Percentiles rank a stretch among this genome's conserved stretches.
Conservation (phyloP, 768 basidiomycete species). For the Lanmaoa rubissima region DNA sequence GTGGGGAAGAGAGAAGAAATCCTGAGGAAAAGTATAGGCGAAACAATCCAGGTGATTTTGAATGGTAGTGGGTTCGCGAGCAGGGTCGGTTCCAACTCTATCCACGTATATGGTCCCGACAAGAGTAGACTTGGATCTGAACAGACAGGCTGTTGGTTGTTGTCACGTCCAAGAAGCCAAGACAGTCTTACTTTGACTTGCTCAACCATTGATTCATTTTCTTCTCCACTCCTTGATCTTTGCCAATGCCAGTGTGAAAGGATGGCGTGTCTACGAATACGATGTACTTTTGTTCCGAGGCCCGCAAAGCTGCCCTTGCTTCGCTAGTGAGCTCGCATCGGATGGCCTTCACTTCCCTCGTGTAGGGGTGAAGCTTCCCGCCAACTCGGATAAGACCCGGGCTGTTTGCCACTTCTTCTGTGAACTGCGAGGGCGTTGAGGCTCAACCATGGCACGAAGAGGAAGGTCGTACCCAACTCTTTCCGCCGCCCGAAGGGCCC, state of each 20-base stretch:
- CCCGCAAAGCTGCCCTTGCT: not conserved
- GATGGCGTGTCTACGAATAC: slow-evolving; percentile 27
- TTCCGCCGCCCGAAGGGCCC: slow-evolving; percentile 20
- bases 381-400: not conserved
- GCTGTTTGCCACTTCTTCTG: not conserved
- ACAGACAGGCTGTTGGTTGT: not conserved
- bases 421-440: slow-evolving; percentile 5
- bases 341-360: slow-evolving; percentile 7
- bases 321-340: slow-evolving; percentile 1
- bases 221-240: not conserved
- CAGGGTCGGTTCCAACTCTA: slow-evolving; percentile 4
- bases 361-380: not conserved
- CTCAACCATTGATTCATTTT: slow-evolving; percentile 8
- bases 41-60: slow-evolving; percentile 11
- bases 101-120: slow-evolving; percentile 18
- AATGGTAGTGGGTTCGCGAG: too few species aligned
- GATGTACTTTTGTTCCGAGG: not conserved
- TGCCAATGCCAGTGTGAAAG: not conserved
- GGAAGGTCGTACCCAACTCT: slow-evolving; percentile 13
- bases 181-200: not conserved
- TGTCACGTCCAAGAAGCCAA: not conserved
- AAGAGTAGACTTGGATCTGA: slow-evolving; percentile 7
- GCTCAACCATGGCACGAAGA: not conserved
- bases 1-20: not conserved
- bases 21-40: not conserved